phyloP scores from a whole-genome alignment of 768 basidiomycete species.

The Boletellus emodensis region DNA sequence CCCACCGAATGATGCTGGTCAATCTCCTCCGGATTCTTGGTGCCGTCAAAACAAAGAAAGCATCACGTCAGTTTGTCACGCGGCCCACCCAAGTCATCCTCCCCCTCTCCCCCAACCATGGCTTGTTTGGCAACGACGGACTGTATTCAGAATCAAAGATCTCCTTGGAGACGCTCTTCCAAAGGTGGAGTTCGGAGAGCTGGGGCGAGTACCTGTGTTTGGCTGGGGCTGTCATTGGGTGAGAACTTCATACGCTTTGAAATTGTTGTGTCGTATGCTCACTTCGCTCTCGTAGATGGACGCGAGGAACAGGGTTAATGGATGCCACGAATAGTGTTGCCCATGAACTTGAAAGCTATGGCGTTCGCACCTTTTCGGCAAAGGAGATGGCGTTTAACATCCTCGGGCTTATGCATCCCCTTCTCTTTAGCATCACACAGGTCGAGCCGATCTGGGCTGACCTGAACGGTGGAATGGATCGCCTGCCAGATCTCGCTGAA shows the following conservation, averaged over 20 bases:
- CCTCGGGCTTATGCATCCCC: conserved; percentile 97
- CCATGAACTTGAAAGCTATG: conserved; percentile 86
- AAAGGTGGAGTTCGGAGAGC: conserved; percentile 95
- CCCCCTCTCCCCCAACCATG: conserved; percentile 97
- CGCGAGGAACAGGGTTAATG: conserved; percentile 97
- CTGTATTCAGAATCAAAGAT: conserved; percentile 99
- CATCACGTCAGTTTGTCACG: conserved; percentile 92
- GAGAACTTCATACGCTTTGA: conserved; percentile 26
- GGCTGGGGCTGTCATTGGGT: conserved; percentile 98
- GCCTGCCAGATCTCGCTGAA: conserved; percentile 90
- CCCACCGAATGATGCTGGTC: conserved; percentile 97
- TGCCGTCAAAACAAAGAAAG: conserved; percentile 97
- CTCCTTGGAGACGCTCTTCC: conserved; percentile 95
- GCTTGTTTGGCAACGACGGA: conserved; percentile 96
- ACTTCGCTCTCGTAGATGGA: conserved; percentile 61
- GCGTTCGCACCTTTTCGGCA: conserved; percentile 96
- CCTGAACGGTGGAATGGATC: conserved; percentile 97
- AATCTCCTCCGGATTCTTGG: conserved; percentile 95
- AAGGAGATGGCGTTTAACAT: conserved; percentile 99
- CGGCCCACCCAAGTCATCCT: conserved; percentile 98
- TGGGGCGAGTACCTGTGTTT: conserved; percentile 99
- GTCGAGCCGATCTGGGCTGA: conserved; percentile 99
- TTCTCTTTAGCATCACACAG: conserved; percentile 98
- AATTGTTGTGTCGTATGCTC: conserved; percentile 7
- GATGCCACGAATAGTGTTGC: conserved; percentile 91